Base-by-base conservation (phyloP, 208 protist genomes). In the Crithidia acanthocephali region DNA sequence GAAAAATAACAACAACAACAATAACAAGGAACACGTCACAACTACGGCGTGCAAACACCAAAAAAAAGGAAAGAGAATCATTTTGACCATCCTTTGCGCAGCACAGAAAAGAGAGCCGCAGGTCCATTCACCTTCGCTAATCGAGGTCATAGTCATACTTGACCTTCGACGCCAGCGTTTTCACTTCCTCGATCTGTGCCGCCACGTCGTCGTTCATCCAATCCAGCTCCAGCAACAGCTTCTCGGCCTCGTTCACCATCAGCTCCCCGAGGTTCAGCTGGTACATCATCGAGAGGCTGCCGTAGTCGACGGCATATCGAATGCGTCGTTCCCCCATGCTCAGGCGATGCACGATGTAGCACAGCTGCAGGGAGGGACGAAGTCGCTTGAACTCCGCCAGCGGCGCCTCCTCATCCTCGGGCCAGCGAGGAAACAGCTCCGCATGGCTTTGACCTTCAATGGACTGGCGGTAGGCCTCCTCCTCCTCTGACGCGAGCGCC, bases 81-180 rank as follows among this genome's bases (percentile, higher is more conserved):
- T n/a, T n/a, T n/a, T n/a, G n/a, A n/a, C n/a, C n/a, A n/a, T n/a
- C n/a, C n/a, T n/a, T n/a, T n/a, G n/a, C n/a, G n/a, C n/a, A n/a
- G n/a, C n/a, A n/a, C n/a, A n/a, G n/a, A n/a, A n/a, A n/a, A n/a
- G n/a, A n/a, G n/a, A n/a, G n/a, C n/a, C n/a, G n/a, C n/a, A n/a
- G n/a, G n/a, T n/a, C n/a, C 44, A 48, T 48, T 48, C 44, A n/a
- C 44, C 6, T n/a, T n/a, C 18, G 5, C 51, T 61, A 96, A 74
- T 96, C 88, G 9, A 96, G 73, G 55, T 96, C 92, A 72, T 80
- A 88, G 47, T 97, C 88, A 68, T 91, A 95, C 76, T 94, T 94
- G 27, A 84, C 64, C 35, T 80, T 79, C 18, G 28, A 32, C 13
- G 82, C 84, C 16, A 76, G 63, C 13, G 72, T 71, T 20, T 83